A percentile compares a stretch with the other conserved stretches of the same genome.
phyloP scores from a whole-genome alignment of 2,329 filamentous ascomycete genomes.

The Aspergillus melleus region DNA sequence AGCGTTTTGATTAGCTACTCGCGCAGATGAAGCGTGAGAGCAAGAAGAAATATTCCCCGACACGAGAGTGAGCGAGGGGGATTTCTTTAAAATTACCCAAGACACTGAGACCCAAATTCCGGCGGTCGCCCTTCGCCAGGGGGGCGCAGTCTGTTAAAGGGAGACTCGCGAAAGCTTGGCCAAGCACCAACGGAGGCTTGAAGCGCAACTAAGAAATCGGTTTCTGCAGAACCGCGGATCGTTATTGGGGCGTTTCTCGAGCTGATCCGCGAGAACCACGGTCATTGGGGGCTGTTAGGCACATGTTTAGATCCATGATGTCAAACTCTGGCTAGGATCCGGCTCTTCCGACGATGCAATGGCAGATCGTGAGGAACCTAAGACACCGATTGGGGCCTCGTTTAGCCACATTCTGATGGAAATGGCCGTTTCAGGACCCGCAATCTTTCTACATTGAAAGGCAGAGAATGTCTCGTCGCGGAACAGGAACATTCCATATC shows the following conservation, averaged over 20 bases:
- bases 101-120: neutral
- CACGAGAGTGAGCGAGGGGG: neutral
- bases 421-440: neutral
- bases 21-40: neutral
- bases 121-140: constrained; percentile 1
- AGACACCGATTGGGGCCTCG: neutral
- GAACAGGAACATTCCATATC: neutral
- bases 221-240: constrained; percentile 2
- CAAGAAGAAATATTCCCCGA: neutral
- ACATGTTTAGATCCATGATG: constrained; percentile 9
- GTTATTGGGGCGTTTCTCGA: constrained; percentile 5
- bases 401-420: neutral
- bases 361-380: neutral
- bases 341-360: constrained; percentile 1
- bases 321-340: constrained; percentile 4
- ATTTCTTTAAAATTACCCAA: neutral
- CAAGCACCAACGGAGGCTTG: constrained; percentile 4
- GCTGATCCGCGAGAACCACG: neutral
- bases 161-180: constrained; percentile 6
- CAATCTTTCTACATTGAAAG: neutral
- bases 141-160: constrained; percentile 3
- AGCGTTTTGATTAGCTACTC: constrained; percentile 1
- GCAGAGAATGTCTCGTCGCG: neutral
- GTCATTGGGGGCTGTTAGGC: neutral
- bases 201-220: neutral